A percentile compares a stretch with the other conserved stretches of the same genome.
These are phyloP conservation scores for Helianthus tuberosus DNA, from an alignment of 129 eudicot genomes.

Conservation along the genomic window DNA sequence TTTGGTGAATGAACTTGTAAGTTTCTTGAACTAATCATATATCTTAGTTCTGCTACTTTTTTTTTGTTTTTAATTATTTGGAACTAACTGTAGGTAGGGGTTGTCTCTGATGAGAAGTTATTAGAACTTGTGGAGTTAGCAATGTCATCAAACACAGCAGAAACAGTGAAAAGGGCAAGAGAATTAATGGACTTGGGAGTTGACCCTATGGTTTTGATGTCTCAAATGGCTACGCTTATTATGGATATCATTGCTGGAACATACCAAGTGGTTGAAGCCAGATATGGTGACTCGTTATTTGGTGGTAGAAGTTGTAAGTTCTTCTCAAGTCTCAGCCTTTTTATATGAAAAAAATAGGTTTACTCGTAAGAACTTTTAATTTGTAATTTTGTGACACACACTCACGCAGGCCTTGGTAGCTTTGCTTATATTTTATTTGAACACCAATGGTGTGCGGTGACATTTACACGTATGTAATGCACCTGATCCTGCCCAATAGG, in stretches of 20 bases:
- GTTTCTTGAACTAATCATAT: conserved; percentile 34
- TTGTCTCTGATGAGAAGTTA: conserved; percentile 83
- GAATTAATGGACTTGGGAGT: conserved; percentile 87
- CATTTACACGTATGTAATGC: no score
- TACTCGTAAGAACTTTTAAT: not conserved
- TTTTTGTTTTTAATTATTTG: not conserved
- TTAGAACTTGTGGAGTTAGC: conserved; percentile 85
- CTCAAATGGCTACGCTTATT: conserved; percentile 84
- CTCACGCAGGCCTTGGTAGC: no score
- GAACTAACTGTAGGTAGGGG: conserved; percentile 59
- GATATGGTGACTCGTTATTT: conserved; percentile 46
- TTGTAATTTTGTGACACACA: not conserved
- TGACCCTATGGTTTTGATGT: conserved; percentile 82
- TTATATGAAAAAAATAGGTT: not conserved
- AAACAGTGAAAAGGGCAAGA: conserved; percentile 84
- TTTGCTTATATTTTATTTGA: no score
- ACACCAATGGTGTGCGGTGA: no score
- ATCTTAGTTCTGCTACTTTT: conserved; percentile 3
- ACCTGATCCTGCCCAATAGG: no score
- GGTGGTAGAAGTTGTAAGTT: conserved; percentile 87
- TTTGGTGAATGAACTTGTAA: conserved; percentile 92
- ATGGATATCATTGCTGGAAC: conserved; percentile 94
- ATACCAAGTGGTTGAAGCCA: conserved; percentile 57
- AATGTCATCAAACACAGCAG: conserved; percentile 85
- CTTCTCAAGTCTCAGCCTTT: not conserved